These are phyloP conservation scores for Coniochaeta sp. DNA, from an alignment of 2,329 filamentous ascomycete genomes.

Conservation along the genomic window DNA sequence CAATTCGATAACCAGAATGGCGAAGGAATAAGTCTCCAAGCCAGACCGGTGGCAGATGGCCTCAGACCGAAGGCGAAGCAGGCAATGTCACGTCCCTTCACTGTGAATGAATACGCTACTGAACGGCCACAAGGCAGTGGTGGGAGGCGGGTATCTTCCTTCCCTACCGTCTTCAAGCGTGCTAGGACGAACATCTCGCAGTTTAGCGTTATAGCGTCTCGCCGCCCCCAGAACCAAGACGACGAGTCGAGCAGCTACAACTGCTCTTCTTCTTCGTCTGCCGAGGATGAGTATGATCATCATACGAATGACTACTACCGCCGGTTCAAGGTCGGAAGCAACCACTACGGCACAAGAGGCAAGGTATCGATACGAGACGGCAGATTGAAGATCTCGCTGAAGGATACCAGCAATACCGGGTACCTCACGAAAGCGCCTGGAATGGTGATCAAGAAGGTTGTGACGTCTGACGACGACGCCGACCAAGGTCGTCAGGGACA, in stretches of 20 bases:
- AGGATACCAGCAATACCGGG: conserved; percentile 61
- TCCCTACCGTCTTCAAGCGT: conserved; percentile 15
- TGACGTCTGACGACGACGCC: conserved; percentile 25
- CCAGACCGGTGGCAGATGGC: too few species aligned
- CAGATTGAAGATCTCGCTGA: conserved; percentile 63
- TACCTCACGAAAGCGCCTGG: conserved; percentile 70
- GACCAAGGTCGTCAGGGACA: conserved; percentile 16
- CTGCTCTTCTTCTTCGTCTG: conserved; percentile 13
- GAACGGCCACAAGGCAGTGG: conserved; percentile 10
- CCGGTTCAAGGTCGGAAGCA: conserved; percentile 54
- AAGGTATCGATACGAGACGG: conserved; percentile 62
- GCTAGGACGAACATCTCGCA: conserved; percentile 20
- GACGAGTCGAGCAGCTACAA: conserved; percentile 14
- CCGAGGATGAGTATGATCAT: conserved; percentile 14
- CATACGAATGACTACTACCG: conserved; percentile 27
- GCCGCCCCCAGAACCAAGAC: conserved; percentile 7
- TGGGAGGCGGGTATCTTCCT: conserved; percentile 8
- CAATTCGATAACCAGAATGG: too few species aligned
- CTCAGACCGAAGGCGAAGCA: background rate
- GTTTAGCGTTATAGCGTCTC: conserved; percentile 18
- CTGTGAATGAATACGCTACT: conserved; percentile 14
- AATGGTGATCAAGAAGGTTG: conserved; percentile 51
- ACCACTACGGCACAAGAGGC: conserved; percentile 58
- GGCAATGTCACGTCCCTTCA: background rate
- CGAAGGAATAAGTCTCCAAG: too few species aligned